phyloP scores from a whole-genome alignment of 2,329 filamentous ascomycete species.

The Neoascochyta sp. region DNA sequence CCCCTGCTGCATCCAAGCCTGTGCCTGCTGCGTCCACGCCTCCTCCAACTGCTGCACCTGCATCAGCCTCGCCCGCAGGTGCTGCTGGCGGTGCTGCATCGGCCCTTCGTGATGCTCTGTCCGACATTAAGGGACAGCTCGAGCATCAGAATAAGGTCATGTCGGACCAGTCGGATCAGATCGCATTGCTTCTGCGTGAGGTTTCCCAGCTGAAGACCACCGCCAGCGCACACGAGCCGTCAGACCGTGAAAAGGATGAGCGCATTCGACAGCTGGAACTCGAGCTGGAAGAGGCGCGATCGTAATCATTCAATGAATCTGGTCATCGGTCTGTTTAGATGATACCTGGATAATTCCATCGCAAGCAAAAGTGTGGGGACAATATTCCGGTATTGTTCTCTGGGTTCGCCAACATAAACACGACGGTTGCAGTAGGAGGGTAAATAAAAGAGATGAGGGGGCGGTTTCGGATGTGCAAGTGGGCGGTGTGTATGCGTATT shows the following conservation, averaged over 20 bases:
- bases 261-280: slow-evolving; percentile 41
- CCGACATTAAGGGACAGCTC: slow-evolving; percentile 73
- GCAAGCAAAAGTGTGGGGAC: not conserved
- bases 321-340: too few relatives aligned
- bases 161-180: slow-evolving; percentile 71
- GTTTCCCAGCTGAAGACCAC: slow-evolving; percentile 66
- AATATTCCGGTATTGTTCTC: not conserved
- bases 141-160: slow-evolving; percentile 76
- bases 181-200: slow-evolving; percentile 64
- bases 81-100: slow-evolving; percentile 48
- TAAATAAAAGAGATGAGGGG: slow-evolving; percentile 4
- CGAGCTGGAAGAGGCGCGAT: slow-evolving; percentile 41
- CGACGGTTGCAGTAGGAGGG: not conserved
- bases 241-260: slow-evolving; percentile 40
- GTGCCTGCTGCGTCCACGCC: slow-evolving; percentile 37
- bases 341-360: too few relatives aligned
- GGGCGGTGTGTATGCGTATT: slow-evolving; percentile 10
- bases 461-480: slow-evolving; percentile 3
- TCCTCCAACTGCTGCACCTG: slow-evolving; percentile 37
- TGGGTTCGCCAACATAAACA: not conserved
- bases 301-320: slow-evolving; percentile 19
- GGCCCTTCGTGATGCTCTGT: slow-evolving; percentile 62
- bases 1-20: slow-evolving; percentile 35
- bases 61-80: slow-evolving; percentile 36
- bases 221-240: slow-evolving; percentile 48